Conservation (phyloP, 139 green algal species). For the Nannochloris sp. region DNA sequence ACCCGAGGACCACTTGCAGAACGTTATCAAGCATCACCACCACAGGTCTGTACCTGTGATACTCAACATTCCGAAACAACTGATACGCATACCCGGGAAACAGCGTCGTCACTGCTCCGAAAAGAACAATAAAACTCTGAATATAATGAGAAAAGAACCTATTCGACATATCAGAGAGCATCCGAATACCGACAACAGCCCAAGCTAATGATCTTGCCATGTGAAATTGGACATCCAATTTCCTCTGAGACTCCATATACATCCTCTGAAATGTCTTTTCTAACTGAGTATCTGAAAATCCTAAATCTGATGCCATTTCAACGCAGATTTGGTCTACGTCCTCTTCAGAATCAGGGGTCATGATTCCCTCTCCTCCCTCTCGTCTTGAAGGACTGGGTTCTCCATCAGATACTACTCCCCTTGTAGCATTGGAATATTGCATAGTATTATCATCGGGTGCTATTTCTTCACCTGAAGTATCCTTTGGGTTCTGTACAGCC, state of each 20-base stretch:
- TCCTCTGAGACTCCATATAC: slow-evolving; percentile 4
- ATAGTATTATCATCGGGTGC: too few species aligned
- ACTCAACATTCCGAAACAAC: not conserved
- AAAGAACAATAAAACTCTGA: not conserved
- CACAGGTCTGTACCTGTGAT: slow-evolving; percentile 4
- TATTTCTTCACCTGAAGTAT: too few species aligned
- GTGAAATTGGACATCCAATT: slow-evolving; percentile 13
- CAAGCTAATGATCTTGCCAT: slow-evolving; percentile 1
- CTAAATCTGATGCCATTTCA: slow-evolving; percentile 4
- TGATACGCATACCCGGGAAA: slow-evolving; percentile 5
- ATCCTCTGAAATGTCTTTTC: slow-evolving; percentile 3
- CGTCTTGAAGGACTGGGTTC: too few species aligned
- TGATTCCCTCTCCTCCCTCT: too few species aligned
- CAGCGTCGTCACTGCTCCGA: slow-evolving; percentile 10
- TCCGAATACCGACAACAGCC: slow-evolving; percentile 7
- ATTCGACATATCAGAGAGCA: slow-evolving; percentile 5
- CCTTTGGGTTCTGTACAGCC: too few species aligned
- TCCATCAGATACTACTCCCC: too few species aligned
- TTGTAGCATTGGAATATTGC: too few species aligned
- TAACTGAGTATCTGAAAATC: not conserved
- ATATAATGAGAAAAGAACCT: not conserved
- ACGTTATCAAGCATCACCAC: slow-evolving; percentile 10
- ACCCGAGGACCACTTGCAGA: slow-evolving; percentile 7
- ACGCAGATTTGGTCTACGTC: not conserved
- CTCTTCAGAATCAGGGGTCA: not conserved